Evolutionary conservation across 345 rosid genomes (phyloP), one percentile per base, ranked within the genome.

Genomic region (Laguncularia racemosa): DNA sequence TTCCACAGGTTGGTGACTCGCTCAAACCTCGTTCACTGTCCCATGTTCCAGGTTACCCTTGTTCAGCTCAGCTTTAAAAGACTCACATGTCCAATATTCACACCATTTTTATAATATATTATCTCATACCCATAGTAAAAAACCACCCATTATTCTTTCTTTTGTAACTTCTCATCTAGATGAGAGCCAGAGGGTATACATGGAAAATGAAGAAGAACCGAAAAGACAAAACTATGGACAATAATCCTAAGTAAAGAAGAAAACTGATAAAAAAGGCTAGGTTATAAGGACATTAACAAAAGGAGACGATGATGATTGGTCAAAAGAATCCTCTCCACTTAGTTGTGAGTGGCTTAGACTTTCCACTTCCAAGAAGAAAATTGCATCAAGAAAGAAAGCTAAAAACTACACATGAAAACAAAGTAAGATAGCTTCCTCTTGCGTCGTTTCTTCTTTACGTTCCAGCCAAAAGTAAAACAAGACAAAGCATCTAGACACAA

Each of bases 21-120:
- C 61, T 59, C 55, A 63, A 53, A 56, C 66, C 52, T 33, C 59
- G 66, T 55, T 50, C 17, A 16, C 68, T 65, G 71, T 58, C 63
- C 68, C 74, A 59, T 21, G 50, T 48, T 64, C 67, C 17, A 71
- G 91, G 73, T 90, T 33, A n/a, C 76, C 78, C 97, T 83, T 85
- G 96, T 76, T 71, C 73, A 33, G 72, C 78, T 85, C 47, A 69
- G 80, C 74, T 75, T 80, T 80, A 73, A 71, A 2, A 76, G 58
- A 45, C 70, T 60, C 84, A 76, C 86, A 75, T 50, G 57, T 63
- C 62, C 53, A 66, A 58, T 50, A 55, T 44, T 52, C 44, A 56
- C 49, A 15, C 14, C 38, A 56, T 18, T 38, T 48, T 46, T 38
- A 56, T 38, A 13, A 12, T 56, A 57, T 46, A 33, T 44, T 13